Evolutionary conservation across 441 rosid species (phyloP).

Genomic region (Brassica hybrid): DNA sequence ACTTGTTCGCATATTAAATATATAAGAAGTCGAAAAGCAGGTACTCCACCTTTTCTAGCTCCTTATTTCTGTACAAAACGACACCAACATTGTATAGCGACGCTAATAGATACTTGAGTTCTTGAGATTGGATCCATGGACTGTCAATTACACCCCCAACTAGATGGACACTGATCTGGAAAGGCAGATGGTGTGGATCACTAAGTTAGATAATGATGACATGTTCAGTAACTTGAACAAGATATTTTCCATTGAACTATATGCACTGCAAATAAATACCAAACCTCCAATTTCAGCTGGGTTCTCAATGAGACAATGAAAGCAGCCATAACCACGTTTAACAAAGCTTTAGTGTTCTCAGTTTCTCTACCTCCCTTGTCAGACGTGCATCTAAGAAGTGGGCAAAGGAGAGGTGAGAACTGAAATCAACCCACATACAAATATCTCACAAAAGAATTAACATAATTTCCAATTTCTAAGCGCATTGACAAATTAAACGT

Average conservation of each 20-base stretch:
- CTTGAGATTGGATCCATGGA: slow-evolving; percentile 69
- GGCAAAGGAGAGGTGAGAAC: slow-evolving; percentile 31
- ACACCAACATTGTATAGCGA: slow-evolving; percentile 74
- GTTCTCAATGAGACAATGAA: slow-evolving; percentile 73
- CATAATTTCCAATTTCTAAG: neutral
- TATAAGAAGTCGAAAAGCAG: neutral
- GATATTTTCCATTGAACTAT: slow-evolving; percentile 20
- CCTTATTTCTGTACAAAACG: slow-evolving; percentile 70
- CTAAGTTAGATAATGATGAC: slow-evolving; percentile 32
- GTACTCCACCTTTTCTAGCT: slow-evolving; percentile 68
- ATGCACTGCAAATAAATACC: slow-evolving; percentile 27
- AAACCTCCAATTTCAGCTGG: slow-evolving; percentile 67
- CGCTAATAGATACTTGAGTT: slow-evolving; percentile 62
- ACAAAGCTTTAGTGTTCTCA: slow-evolving; percentile 58
- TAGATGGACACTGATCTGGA: slow-evolving; percentile 61
- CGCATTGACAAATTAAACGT: slow-evolving; percentile 10
- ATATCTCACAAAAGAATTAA: slow-evolving; percentile 9
- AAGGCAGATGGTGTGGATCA: slow-evolving; percentile 39
- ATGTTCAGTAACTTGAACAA: slow-evolving; percentile 29
- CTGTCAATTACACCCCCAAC: slow-evolving; percentile 63
- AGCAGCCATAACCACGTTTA: slow-evolving; percentile 69
- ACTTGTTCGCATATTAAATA: slow-evolving; percentile 23
- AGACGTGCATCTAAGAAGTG: slow-evolving; percentile 53
- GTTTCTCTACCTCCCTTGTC: slow-evolving; percentile 51
- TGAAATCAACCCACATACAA: slow-evolving; percentile 30